Evolutionary conservation across 257 asterid species (phyloP).

Genomic region (Solanum raphanifolium): DNA sequence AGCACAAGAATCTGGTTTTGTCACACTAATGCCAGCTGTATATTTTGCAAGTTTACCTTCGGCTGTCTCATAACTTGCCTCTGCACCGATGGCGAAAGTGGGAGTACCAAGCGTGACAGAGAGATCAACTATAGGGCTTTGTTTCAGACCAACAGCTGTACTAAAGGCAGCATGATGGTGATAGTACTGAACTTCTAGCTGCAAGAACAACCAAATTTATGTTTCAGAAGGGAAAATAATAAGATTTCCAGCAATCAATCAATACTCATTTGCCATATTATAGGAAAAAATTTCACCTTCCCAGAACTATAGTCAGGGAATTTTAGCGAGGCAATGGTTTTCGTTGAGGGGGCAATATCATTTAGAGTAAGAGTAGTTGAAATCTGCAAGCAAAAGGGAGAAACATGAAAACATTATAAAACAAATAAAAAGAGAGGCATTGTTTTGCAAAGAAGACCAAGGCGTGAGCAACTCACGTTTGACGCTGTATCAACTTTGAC

Average conservation of each 20-base stretch:
- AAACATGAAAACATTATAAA: slow-evolving; percentile 1
- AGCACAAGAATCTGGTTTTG: slow-evolving; percentile 66
- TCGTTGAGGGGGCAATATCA: slow-evolving; percentile 62
- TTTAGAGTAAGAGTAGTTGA: slow-evolving; percentile 43
- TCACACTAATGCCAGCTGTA: slow-evolving; percentile 70
- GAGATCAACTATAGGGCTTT: slow-evolving; percentile 55
- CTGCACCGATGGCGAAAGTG: slow-evolving; percentile 78
- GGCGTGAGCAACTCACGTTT: slow-evolving; percentile 36
- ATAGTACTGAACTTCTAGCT: slow-evolving; percentile 75
- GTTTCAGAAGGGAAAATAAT: not conserved
- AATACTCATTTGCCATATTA: not conserved
- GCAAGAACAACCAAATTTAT: slow-evolving; percentile 7
- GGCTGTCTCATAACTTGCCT: slow-evolving; percentile 71
- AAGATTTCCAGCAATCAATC: not conserved
- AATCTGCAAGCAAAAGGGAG: slow-evolving; percentile 30
- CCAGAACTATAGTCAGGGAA: slow-evolving; percentile 70
- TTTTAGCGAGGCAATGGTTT: slow-evolving; percentile 53
- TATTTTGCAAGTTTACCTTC: slow-evolving; percentile 58
- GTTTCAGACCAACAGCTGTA: slow-evolving; percentile 57
- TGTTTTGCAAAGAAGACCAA: not conserved
- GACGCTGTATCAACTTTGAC: slow-evolving; percentile 88
- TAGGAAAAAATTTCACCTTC: slow-evolving; percentile 38
- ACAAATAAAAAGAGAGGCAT: not conserved
- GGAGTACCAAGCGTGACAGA: slow-evolving; percentile 74
- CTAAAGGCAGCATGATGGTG: slow-evolving; percentile 75